Evolutionary conservation across 805 yeast genomes (phyloP), one percentile per base, ranked within the genome.

Genomic region (Lipomyces sp.): DNA sequence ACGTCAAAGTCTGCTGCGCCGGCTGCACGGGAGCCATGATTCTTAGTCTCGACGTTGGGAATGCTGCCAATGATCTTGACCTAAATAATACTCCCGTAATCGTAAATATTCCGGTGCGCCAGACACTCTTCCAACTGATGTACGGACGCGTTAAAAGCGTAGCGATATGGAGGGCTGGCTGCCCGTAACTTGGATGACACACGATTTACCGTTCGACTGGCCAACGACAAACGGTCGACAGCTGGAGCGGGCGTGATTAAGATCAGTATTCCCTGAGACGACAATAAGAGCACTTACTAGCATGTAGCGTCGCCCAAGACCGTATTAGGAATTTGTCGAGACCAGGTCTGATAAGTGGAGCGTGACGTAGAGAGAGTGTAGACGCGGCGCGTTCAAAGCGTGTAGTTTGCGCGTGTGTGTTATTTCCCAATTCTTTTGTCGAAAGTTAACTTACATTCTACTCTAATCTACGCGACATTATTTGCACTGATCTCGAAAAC

Each of bases 1-100:
- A 59, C 45, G 62, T 57, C 60, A 55, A 10, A 13, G 58, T 34
- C 48, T 33, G 48, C 58, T 55, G 58, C 48, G 58, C 24, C 7
- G 34, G 58, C 11, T 53, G 57, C 4, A 42, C 48, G n/a, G 48
- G 48, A 42, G 48, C 48, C 54, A 32, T 51, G 34, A 51, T 10
- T 11, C 54, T n/a, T n/a, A 51, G 8, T 2, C 54, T 24, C 29
- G 24, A 51, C 54, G 24, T 11, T 24, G n/a, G 34, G 15, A 51
- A 51, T 11, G 11, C 24, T 24, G 24, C 32, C 24, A 42, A 7
- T 42, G n/a, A 3, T 7, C 48, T 15, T 42, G 24, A 24, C 15
- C 3, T 42, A n/a, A 15, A 5, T 15, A 42, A 42, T 42, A n/a
- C 18, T 15, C 24, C 8, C 0, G 48, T n/a, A 42, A 10, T 42